phyloP scores from a whole-genome alignment of 805 yeast genomes.

The Debaryomyces tyrocola region DNA sequence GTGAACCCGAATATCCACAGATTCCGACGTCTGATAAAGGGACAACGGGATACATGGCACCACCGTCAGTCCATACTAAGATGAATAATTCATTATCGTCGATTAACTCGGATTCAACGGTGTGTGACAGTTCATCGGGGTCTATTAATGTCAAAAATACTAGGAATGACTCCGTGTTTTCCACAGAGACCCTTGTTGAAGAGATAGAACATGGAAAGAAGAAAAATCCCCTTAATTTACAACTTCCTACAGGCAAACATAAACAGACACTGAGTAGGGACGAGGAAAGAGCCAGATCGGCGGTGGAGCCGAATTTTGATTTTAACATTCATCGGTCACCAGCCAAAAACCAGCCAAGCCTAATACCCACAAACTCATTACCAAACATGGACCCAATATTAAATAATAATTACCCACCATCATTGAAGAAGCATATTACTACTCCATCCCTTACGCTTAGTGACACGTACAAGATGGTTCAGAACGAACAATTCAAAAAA shows the following conservation, averaged over 20 bases:
- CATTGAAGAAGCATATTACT: background rate
- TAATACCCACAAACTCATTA: background rate
- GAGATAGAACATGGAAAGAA: slow-evolving; percentile 6
- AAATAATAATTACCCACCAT: background rate
- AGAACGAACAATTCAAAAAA: slow-evolving; percentile 21
- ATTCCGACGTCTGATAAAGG: slow-evolving; percentile 4
- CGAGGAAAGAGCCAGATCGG: slow-evolving; percentile 14
- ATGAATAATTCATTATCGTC: slow-evolving; percentile 26
- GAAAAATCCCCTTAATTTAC: slow-evolving; percentile 13
- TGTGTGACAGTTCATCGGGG: slow-evolving; percentile 2
- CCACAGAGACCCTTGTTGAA: slow-evolving; percentile 37
- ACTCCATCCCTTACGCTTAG: no score
- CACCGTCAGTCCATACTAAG: slow-evolving; percentile 1
- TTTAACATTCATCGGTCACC: slow-evolving; percentile 3
- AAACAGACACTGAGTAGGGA: background rate
- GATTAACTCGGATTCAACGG: slow-evolving; percentile 21
- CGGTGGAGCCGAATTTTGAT: slow-evolving; percentile 19
- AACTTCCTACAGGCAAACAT: slow-evolving; percentile 11
- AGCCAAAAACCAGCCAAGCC: background rate
- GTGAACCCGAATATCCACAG: background rate
- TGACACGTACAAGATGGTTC: background rate
- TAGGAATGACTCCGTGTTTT: slow-evolving; percentile 17
- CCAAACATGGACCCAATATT: background rate
- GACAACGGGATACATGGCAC: background rate
- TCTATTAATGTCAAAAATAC: background rate